Percentiles rank a stretch among this genome's conserved stretches.
phyloP scores from a whole-genome alignment of 1,284 basidiomycete species.

The Sutorius eximius region DNA sequence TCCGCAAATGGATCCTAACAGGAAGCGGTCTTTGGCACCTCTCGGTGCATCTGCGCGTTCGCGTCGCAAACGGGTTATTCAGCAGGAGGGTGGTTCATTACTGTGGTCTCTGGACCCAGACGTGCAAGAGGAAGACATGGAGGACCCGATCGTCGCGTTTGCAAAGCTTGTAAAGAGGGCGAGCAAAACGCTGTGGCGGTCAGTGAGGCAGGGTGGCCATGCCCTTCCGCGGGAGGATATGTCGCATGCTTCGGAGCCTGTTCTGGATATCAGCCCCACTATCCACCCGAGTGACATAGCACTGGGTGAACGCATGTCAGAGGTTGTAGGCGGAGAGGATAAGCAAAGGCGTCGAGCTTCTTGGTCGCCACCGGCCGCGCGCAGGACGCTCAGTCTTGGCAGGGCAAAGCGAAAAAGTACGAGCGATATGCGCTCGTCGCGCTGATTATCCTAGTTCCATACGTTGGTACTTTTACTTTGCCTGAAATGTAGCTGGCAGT shows the following conservation, averaged over 20 bases:
- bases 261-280: slow-evolving; percentile 30
- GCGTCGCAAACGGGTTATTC: slow-evolving; percentile 30
- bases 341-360: slow-evolving; percentile 19
- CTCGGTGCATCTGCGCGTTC: slow-evolving; percentile 64
- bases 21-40: slow-evolving; percentile 53
- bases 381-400: slow-evolving; percentile 19
- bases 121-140: slow-evolving; percentile 25
- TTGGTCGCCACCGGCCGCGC: slow-evolving; percentile 27
- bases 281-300: slow-evolving; percentile 2
- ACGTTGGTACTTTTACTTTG: neutral
- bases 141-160: slow-evolving; percentile 47
- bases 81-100: slow-evolving; percentile 20
- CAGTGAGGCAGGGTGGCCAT: slow-evolving; percentile 25
- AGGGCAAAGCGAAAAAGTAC: slow-evolving; percentile 26
- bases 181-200: slow-evolving; percentile 44
- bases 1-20: slow-evolving; percentile 54
- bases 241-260: slow-evolving; percentile 8
- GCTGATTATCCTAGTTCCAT: neutral
- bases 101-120: slow-evolving; percentile 30
- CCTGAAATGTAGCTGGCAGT: neutral
- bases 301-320: neutral
- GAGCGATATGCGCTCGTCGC: slow-evolving; percentile 14
- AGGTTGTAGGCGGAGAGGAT: slow-evolving; percentile 5
- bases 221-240: slow-evolving; percentile 16
- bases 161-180: slow-evolving; percentile 50